Evolutionary conservation across 1,284 basidiomycete species (phyloP).

Genomic region (Mrakiaceae sp.): DNA sequence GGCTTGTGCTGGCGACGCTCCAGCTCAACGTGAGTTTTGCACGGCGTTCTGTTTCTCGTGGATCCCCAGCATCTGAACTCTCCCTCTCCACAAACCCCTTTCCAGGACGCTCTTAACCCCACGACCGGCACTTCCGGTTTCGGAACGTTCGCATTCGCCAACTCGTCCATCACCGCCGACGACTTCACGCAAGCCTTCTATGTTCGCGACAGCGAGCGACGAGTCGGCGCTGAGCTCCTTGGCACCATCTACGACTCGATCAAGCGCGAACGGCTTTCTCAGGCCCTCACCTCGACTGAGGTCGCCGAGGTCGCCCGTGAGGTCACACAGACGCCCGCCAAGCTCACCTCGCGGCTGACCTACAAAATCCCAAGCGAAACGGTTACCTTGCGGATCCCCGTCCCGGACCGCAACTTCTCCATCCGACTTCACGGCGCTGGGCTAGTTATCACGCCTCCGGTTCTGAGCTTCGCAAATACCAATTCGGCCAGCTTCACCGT

Average conservation of each 20-base stretch:
- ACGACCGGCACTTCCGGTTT: conserved; percentile 20
- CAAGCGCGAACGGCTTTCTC: conserved; percentile 55
- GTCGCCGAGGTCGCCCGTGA: conserved; percentile 18
- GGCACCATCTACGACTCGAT: conserved; percentile 68
- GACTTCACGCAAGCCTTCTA: conserved; percentile 72
- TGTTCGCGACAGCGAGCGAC: conserved; percentile 52
- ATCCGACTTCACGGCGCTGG: conserved; percentile 77
- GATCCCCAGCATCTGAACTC: neutral
- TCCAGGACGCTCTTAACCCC: conserved; percentile 33
- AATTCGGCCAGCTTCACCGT: conserved; percentile 76
- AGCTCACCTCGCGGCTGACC: conserved; percentile 62
- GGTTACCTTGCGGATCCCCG: conserved; percentile 68
- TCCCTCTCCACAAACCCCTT: conserved; percentile 25
- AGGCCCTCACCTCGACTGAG: conserved; percentile 47
- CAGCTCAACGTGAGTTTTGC: conserved; percentile 54
- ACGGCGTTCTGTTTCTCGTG: too few relatives aligned
- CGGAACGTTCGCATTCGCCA: conserved; percentile 49
- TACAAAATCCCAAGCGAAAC: conserved; percentile 75
- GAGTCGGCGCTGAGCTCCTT: conserved; percentile 61
- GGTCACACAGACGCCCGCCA: conserved; percentile 48
- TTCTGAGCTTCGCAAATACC: conserved; percentile 62
- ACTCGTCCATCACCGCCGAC: conserved; percentile 52
- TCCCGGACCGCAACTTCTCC: conserved; percentile 60
- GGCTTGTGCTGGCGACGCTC: conserved; percentile 71
- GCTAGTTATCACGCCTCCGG: conserved; percentile 68